Base-by-base conservation (phyloP, 2,329 filamentous ascomycete genomes). In the Lomentospora prolificans region DNA sequence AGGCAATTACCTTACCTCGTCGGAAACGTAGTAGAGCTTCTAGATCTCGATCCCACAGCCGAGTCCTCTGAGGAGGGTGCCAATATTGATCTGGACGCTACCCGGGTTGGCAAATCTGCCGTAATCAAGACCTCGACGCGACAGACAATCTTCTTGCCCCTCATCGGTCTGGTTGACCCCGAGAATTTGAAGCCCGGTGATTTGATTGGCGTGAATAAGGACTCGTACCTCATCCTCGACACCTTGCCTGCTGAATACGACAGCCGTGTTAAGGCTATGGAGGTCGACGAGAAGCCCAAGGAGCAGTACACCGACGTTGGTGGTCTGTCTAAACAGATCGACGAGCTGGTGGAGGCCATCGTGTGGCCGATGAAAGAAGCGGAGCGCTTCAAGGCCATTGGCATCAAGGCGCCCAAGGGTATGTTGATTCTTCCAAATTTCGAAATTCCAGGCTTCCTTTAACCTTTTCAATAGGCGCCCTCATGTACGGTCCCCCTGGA, bases 331-430 rank as follows among this genome's bases (percentile, higher is more conserved):
- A 99, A 99, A 76, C 94, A 99, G 77, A 99, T 99, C 67, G 92
- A 96, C 71, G 95, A 99, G 75, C 81, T 99, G 55, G 91, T 99
- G 7, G 94, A 99, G 75, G 94, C 94, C 56, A 94, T 99, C 52
- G 94, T 99, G 28, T 97, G 92, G 92, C 94, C 94, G 2, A 99
- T 99, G 94, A 97, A 97, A 81, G 92, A 99, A 75, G 91, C 94
- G 1, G 95, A 99, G 64, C 84, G 92, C 19, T 99, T 99, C 78
- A 97, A 96, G 81, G 97, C 96, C 81, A 96, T 99, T 66, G 94
- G 94, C 63, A 99, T 99, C 79, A 99, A 99, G 77, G 92, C 94
- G 41, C 94, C 94, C 12, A 99, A 99, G 76, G 94, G 94, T 96
- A 82, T 59, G 74, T 64, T 55, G n/a, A 53, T 27, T 30, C 2